Evolutionary conservation across 192 early-diverging fungal species (phyloP).

Genomic region (Anaeromyces robustus): DNA sequence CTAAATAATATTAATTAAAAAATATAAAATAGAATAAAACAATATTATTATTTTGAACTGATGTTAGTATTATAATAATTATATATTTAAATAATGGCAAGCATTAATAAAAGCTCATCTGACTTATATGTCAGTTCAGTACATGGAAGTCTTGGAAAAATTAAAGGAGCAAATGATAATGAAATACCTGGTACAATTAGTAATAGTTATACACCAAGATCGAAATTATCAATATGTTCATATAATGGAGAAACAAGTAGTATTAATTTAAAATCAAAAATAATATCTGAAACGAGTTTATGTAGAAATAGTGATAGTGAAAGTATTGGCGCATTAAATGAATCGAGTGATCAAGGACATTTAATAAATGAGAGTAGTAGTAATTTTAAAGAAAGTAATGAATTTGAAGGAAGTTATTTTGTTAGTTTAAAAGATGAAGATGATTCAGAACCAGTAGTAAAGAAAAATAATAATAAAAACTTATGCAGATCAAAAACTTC

Average conservation of each 20-base stretch:
- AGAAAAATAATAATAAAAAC: not conserved
- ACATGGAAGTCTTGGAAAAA: not conserved
- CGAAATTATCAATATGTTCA: not conserved
- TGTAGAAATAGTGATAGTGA: not conserved
- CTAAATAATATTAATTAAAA: no score
- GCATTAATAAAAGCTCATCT: not conserved
- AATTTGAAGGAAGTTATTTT: not conserved
- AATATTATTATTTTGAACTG: no score
- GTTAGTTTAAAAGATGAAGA: not conserved
- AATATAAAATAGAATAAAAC: no score
- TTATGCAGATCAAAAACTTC: not conserved
- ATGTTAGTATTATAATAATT: no score
- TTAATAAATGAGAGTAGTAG: not conserved
- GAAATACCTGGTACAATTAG: not conserved
- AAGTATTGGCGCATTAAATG: not conserved
- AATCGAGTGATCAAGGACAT: not conserved
- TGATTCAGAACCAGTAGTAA: not conserved
- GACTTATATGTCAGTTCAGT: not conserved
- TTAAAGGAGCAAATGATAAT: not conserved
- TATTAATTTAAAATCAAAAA: not conserved
- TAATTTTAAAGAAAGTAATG: not conserved
- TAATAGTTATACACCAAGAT: not conserved
- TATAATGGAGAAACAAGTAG: not conserved
- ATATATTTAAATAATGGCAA: no score
- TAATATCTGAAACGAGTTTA: not conserved